Conservation (phyloP, 2,329 filamentous ascomycete species). For the Claviceps humidiphila region DNA sequence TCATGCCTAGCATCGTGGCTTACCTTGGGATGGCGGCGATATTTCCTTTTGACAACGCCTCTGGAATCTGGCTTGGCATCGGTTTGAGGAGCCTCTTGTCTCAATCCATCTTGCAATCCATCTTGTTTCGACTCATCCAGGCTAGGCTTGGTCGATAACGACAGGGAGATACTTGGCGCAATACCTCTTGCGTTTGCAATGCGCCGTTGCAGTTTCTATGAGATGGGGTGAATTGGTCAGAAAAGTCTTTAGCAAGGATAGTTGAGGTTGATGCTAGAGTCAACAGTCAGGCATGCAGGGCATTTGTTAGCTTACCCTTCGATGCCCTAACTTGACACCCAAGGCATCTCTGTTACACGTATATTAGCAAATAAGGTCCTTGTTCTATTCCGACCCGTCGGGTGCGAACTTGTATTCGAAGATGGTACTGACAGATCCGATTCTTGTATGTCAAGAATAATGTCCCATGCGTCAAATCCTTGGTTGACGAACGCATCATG, state of each 20-base stretch:
- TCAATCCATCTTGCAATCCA: too few relatives aligned
- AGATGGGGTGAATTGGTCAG: conserved; percentile 4
- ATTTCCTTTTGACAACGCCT: conserved; percentile 54
- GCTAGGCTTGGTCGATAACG: conserved; percentile 33
- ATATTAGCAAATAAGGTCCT: conserved; percentile 10
- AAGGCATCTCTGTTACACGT: conserved; percentile 46
- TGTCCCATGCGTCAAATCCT: conserved; percentile 78
- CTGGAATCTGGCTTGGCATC: conserved; percentile 31
- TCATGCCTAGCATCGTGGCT: not conserved
- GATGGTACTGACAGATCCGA: conserved; percentile 54
- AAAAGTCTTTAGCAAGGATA: conserved; percentile 3
- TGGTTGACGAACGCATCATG: conserved; percentile 59
- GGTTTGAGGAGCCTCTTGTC: conserved; percentile 32
- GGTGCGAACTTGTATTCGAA: too few relatives aligned
- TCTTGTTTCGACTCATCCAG: conserved; percentile 44
- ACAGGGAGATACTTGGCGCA: conserved; percentile 38
- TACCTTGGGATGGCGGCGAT: conserved; percentile 65
- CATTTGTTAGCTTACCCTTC: conserved; percentile 46
- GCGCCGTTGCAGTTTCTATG: conserved; percentile 69
- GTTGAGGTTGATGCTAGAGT: not conserved
- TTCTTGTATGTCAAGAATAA: conserved; percentile 71
- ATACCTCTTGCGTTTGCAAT: conserved; percentile 63
- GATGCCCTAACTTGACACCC: conserved; percentile 67
- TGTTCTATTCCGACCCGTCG: too few relatives aligned
- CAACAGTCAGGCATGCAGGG: too few relatives aligned